A percentile compares a stretch with the other conserved stretches of the same genome.
Conservation (phyloP, 768 basidiomycete genomes). For the Termitomyces sp. region DNA sequence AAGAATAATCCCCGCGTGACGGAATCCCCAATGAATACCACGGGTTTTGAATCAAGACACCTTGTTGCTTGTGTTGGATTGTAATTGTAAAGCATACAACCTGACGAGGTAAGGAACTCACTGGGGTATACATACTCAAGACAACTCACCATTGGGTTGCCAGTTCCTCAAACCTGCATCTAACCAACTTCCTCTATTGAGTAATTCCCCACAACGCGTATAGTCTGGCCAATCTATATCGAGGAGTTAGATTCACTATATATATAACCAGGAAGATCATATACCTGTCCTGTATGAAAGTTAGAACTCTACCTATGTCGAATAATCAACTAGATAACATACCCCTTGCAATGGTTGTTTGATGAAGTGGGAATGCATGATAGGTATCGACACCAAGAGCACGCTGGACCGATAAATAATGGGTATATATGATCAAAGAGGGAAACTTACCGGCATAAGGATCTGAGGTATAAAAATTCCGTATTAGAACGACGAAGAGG, state of each 20-base stretch:
- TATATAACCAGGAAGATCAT: background rate
- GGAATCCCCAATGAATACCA: conserved; percentile 86
- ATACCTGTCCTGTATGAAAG: conserved; percentile 17
- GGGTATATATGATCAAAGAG: background rate
- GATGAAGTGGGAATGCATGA: conserved; percentile 81
- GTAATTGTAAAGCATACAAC: conserved; percentile 78
- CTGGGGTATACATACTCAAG: conserved; percentile 6
- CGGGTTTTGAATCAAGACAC: conserved; percentile 56
- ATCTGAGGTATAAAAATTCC: conserved; percentile 89
- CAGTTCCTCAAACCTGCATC: conserved; percentile 65
- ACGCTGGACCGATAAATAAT: conserved; percentile 45
- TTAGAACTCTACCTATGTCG: background rate
- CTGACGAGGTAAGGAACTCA: conserved; percentile 31
- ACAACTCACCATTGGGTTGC: conserved; percentile 78
- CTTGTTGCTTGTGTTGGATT: conserved; percentile 44
- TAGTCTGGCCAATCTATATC: conserved; percentile 67
- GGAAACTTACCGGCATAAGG: conserved; percentile 66
- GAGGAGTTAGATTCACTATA: background rate
- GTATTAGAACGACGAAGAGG: conserved; percentile 75
- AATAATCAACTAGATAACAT: conserved; percentile 16
- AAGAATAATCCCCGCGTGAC: conserved; percentile 79
- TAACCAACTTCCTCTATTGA: conserved; percentile 77
- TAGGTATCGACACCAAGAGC: conserved; percentile 84
- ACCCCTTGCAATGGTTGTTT: conserved; percentile 69
- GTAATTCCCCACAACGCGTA: conserved; percentile 65